Conservation (phyloP, 768 basidiomycete species). For the Lactifluus rugatus region DNA sequence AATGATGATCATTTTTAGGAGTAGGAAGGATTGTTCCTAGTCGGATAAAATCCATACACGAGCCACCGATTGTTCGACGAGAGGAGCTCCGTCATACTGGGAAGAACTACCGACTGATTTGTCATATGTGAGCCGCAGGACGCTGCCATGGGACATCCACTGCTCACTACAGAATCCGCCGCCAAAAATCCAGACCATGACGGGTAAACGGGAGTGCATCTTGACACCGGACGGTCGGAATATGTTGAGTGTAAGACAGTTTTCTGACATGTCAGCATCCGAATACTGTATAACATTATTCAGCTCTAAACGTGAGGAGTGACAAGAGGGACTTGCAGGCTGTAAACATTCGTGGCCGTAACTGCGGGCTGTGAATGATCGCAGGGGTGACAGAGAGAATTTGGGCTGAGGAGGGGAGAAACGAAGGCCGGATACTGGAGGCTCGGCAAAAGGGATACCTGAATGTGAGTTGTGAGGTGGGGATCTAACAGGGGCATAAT, state of each 20-base stretch:
- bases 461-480: not conserved
- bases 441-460: slow-evolving; percentile 31
- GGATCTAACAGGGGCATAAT: not conserved
- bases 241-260: slow-evolving; percentile 42
- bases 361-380: slow-evolving; percentile 25
- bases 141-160: not conserved
- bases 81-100: not conserved
- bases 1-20: not conserved
- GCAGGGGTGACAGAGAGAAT: slow-evolving; percentile 14
- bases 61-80: slow-evolving; percentile 10
- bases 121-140: not conserved
- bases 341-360: slow-evolving; percentile 27
- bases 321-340: slow-evolving; percentile 1
- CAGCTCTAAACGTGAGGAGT: not conserved
- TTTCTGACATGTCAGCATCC: slow-evolving; percentile 28
- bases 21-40: too few species aligned
- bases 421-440: slow-evolving; percentile 26
- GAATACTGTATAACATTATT: not conserved
- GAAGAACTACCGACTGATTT: slow-evolving; percentile 7
- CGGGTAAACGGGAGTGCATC: slow-evolving; percentile 28
- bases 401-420: slow-evolving; percentile 24
- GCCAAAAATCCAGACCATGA: slow-evolving; percentile 38
- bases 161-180: slow-evolving; percentile 27
- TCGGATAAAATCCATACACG: slow-evolving; percentile 3
- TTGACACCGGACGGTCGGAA: slow-evolving; percentile 30